Conservation (phyloP, 345 rosid genomes). For the Mercurialis annua region DNA sequence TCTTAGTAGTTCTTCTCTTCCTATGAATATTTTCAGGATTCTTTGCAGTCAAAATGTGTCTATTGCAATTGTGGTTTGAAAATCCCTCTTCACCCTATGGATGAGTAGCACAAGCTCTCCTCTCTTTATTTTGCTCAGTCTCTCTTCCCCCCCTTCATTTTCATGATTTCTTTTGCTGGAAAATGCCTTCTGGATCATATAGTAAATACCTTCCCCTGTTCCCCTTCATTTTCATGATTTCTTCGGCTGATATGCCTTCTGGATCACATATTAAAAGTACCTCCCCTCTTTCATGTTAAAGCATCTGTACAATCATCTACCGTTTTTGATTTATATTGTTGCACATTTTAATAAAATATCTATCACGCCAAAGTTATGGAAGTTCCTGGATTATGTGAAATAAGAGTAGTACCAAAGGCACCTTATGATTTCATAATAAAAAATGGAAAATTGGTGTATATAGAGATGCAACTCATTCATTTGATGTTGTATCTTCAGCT, state of each 20-base stretch:
- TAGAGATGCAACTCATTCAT: neutral
- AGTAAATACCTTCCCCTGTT: too few relatives aligned
- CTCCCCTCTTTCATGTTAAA: neutral
- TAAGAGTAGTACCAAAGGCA: too few relatives aligned
- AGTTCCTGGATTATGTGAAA: too few relatives aligned
- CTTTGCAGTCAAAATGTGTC: neutral
- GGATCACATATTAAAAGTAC: neutral
- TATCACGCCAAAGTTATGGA: too few relatives aligned
- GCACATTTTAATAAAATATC: neutral
- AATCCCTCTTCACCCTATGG: neutral
- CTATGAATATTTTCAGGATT: neutral
- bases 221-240: too few relatives aligned
- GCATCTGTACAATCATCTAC: neutral
- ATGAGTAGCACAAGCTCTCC: slow-evolving; percentile 1
- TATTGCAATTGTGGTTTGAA: neutral
- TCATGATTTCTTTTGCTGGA: neutral
- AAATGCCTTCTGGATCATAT: too few relatives aligned
- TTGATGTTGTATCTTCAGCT: neutral
- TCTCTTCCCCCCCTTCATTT: neutral
- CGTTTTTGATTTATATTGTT: neutral
- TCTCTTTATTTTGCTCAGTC: too few relatives aligned
- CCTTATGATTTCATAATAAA: too few relatives aligned
- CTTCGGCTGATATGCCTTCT: too few relatives aligned
- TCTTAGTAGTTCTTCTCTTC: neutral
- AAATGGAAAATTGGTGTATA: too few relatives aligned